Conservation (phyloP, 129 eudicot genomes). For the Flaveria bidentis region DNA sequence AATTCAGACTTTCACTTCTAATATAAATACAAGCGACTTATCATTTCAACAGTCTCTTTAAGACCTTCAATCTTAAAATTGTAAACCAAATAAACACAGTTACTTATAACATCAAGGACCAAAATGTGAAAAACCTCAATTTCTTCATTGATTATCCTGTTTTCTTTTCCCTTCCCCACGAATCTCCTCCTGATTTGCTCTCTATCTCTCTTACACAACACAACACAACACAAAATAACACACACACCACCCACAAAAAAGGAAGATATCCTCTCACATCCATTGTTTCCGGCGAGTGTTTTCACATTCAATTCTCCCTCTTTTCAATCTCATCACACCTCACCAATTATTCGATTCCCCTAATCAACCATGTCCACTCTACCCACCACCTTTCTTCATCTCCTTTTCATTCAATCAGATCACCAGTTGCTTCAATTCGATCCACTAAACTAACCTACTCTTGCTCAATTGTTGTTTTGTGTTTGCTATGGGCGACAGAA, state of each 20-base stretch:
- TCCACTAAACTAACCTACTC: neutral
- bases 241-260: neutral
- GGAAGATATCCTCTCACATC: neutral
- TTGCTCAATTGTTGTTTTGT: neutral
- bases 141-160: constrained; percentile 28
- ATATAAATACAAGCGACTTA: too few species aligned
- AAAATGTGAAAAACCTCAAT: neutral
- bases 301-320: neutral
- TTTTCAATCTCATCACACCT: constrained; percentile 5
- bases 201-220: constrained; percentile 20
- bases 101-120: constrained; percentile 19
- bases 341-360: constrained; percentile 9
- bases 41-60: too few species aligned
- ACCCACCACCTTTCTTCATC: too few species aligned
- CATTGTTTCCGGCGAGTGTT: constrained; percentile 37
- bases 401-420: constrained; percentile 29
- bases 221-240: neutral
- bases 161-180: constrained; percentile 34
- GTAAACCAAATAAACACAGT: neutral
- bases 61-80: too few species aligned
- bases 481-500: constrained; percentile 43
- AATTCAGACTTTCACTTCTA: too few species aligned
- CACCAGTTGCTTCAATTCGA: constrained; percentile 3
- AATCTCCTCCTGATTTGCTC: constrained; percentile 43
- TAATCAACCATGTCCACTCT: neutral